A percentile compares a stretch with the other conserved stretches of the same genome.
Conservation (phyloP, 257 asterid species). For the Solanum chmielewskii region DNA sequence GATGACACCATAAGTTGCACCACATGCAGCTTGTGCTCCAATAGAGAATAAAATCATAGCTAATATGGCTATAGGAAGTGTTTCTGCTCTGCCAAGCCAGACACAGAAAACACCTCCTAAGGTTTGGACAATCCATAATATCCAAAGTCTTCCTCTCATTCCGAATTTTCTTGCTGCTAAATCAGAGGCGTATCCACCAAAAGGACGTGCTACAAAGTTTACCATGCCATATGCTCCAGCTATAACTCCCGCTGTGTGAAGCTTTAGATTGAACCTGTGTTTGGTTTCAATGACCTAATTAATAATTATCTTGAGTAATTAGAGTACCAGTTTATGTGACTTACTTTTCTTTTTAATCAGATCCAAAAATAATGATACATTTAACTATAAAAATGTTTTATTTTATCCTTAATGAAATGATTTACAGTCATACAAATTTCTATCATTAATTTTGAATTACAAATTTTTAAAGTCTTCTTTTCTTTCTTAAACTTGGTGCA, state of each 20-base stretch:
- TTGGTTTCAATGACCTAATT: no score
- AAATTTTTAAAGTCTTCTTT: no score
- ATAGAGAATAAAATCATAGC: not conserved
- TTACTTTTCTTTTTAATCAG: no score
- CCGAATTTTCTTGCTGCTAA: slow-evolving; percentile 3
- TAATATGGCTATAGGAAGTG: not conserved
- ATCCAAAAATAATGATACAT: no score
- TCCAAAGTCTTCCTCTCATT: slow-evolving; percentile 4
- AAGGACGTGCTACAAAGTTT: not conserved
- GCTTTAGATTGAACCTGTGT: not conserved
- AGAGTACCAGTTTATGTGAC: no score
- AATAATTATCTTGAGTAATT: not conserved
- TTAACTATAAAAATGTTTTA: no score
- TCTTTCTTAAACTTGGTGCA: no score
- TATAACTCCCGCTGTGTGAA: slow-evolving; percentile 1
- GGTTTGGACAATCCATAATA: not conserved
- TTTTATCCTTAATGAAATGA: no score
- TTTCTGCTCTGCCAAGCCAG: not conserved
- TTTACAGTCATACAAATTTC: no score
- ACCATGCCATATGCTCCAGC: not conserved
- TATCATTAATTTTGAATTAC: no score
- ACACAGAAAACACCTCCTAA: not conserved
- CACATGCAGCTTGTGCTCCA: slow-evolving; percentile 4
- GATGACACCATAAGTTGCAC: slow-evolving; percentile 1
- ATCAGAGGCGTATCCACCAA: slow-evolving; percentile 1